Base-by-base conservation (phyloP, 345 rosid genomes). In the Ceriops decandra region DNA sequence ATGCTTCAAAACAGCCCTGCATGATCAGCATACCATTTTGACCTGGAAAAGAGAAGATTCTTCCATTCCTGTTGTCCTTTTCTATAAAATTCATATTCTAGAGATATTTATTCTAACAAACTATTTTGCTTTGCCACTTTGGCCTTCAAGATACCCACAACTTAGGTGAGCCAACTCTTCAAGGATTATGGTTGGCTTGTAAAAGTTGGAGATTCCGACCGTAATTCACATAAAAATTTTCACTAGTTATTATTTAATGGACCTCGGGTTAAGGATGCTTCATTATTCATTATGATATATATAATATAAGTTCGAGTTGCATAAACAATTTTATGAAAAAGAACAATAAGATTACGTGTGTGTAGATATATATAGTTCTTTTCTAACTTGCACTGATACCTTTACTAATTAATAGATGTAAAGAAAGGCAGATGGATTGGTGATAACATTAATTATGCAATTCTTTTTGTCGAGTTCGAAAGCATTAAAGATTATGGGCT, bases 381-480 rank as follows among this genome's bases (percentile, higher is more conserved):
- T 30, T 30, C 5, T 5, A 30, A 30, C 5, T 30, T 2, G 31
- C 31, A 2, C 31, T 30, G 4, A 30, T 5, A 10, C 11, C 16
- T 42, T 8, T 42, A 42, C 15, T 42, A 42, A 10, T 36, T 36
- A 36, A 13, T 13, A 3, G 47, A 42, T 42, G 47, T 11, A 63
- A 68, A 69, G 0, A 5, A 27, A 52, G 24, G 33, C 31, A 58
- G 42, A 54, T 60, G 33, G 49, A 52, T 19, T 32, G 42, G 22
- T 26, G 58, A 62, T 62, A 52, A 46, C 21, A 62, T 26, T 27
- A 67, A 70, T 30, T 31, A 62, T 63, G 28, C 38, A 58, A 60
- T 1, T 57, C 24, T 10, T 33, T 49, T 46, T n/a, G 27, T 31
- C 22, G 51, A 68, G 30, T 57, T 57, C 27, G 28, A 7, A 28